Conservation (phyloP, 2,329 filamentous ascomycete genomes). For the Diaporthe vaccinii region DNA sequence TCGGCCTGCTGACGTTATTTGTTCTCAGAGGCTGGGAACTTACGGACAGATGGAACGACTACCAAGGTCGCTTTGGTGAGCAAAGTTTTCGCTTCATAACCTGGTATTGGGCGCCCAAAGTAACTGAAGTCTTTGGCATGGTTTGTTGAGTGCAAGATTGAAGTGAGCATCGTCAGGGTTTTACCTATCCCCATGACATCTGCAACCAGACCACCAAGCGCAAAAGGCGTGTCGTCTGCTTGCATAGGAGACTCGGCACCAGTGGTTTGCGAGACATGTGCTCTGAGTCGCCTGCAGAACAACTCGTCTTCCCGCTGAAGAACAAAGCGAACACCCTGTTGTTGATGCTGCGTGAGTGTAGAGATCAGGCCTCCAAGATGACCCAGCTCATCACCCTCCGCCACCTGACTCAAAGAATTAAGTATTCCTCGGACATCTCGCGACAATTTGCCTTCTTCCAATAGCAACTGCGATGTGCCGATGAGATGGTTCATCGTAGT, state of each 20-base stretch:
- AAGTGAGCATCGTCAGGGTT: background rate
- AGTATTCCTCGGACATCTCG: slow-evolving; percentile 7
- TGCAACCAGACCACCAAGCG: slow-evolving; percentile 1
- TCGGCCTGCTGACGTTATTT: background rate
- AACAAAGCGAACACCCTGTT: background rate
- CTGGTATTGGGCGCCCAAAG: background rate
- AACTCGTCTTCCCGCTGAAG: background rate
- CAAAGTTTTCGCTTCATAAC: background rate
- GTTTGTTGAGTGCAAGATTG: background rate
- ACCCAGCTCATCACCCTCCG: background rate
- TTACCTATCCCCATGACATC: slow-evolving; percentile 20
- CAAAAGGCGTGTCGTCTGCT: background rate
- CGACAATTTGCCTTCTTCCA: background rate
- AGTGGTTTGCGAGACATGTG: background rate
- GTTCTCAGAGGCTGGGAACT: background rate
- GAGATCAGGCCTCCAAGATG: background rate
- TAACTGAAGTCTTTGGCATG: background rate
- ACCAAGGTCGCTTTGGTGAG: slow-evolving; percentile 9
- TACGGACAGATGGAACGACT: slow-evolving; percentile 17
- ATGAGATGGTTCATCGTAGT: background rate
- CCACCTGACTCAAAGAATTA: background rate
- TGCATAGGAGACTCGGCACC: background rate
- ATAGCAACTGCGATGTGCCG: background rate
- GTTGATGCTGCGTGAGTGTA: background rate
- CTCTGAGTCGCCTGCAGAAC: background rate